Percentiles rank a stretch among this genome's conserved stretches.
Evolutionary conservation across 225 moss, liverwort and hornwort species (phyloP).

Genomic region (Pseudisothecium myosuroides): DNA sequence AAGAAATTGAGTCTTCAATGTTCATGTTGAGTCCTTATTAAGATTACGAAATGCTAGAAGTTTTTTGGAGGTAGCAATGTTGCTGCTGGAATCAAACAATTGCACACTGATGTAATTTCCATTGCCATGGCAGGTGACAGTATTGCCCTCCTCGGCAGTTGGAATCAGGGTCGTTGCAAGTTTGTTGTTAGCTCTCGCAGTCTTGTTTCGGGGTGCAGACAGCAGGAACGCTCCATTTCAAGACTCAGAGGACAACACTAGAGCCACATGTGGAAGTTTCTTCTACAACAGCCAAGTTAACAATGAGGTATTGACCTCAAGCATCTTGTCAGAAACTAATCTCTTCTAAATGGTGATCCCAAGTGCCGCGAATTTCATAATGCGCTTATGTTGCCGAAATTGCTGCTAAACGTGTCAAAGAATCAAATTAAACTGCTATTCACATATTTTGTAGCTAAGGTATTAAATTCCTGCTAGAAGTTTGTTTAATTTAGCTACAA

Average conservation of each 20-base stretch:
- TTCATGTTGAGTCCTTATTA: background rate
- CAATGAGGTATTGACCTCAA: background rate
- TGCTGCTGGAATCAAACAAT: background rate
- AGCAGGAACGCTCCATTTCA: background rate
- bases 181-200: background rate
- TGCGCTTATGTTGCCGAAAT: background rate
- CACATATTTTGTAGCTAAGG: background rate
- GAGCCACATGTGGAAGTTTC: background rate
- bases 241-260: too few relatives aligned
- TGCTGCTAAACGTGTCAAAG: background rate
- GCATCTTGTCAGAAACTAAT: background rate
- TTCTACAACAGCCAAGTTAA: slow-evolving; percentile 28
- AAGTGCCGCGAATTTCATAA: too few relatives aligned
- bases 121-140: background rate
- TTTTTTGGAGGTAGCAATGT: too few relatives aligned
- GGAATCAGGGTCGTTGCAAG: background rate
- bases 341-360: background rate
- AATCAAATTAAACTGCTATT: background rate
- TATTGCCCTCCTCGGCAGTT: background rate
- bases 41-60: background rate
- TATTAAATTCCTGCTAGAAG: background rate
- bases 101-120: background rate
- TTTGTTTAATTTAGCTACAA: background rate
- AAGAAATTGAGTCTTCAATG: background rate
- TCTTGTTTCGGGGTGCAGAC: background rate